Base-by-base conservation (phyloP, 768 basidiomycete species). In the Tulasnella sp. region DNA sequence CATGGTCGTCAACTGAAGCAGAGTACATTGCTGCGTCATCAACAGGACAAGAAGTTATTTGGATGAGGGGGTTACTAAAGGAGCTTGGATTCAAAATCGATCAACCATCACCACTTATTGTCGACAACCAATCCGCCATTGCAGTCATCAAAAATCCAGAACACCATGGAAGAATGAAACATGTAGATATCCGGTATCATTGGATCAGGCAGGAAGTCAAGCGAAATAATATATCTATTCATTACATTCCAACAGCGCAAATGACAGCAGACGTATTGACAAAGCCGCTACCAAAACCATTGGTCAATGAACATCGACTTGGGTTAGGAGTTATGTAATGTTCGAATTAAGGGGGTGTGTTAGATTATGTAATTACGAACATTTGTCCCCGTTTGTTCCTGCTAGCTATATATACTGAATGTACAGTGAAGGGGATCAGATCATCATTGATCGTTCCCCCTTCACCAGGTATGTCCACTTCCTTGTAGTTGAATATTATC, bases 1-100 rank as follows among this genome's bases (percentile, higher is more conserved):
- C 86, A 0, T 80, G 84, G 3, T 84, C 83, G 11, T 82, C 82
- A 20, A 82, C 82, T 18, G 81, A 84, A 76, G 83, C 83, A 1
- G 83, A 84, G 80, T 83, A 81, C 73, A 79, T 84, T 32, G 82
- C 81, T 3, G 78, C 76, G 18, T 32, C 79, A 0, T 77, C 81
- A 35, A 82, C 81, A 9, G 75, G 79, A 0, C 57, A 80, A 48
- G 81, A 83, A 74, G 79, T 79, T 0, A 55, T 82, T 15, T 84
- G 81, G 81, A 78, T 82, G 26, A 75, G 79, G 0, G 61, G 35
- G 2, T 73, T 83, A 11, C 75, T 83, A 20, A 39, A 79, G 11
- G 82, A 81, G 78, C 37, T 80, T 77, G 32, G 78, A n/a, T 67
- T 79, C 35, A 39, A 26, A 20, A n/a, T 51, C 11, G 3, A 26